These are phyloP conservation scores for Gorgonomyces haynaldii DNA, from an alignment of 192 early-diverging fungal species.

Conservation along the genomic window DNA sequence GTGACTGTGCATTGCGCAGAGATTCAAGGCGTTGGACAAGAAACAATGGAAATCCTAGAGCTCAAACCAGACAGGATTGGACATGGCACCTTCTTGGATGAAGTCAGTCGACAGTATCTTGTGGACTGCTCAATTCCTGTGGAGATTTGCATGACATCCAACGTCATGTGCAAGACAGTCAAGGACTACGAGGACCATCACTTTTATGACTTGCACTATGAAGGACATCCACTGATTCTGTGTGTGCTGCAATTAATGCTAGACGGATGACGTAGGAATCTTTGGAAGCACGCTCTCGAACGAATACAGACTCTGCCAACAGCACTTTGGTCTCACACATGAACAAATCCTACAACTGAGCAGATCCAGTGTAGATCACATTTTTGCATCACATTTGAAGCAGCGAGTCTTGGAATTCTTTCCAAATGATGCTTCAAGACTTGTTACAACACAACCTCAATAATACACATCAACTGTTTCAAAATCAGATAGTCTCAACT, in stretches of 20 bases:
- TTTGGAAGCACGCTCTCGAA: constrained; percentile 4
- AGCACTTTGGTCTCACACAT: too few relatives aligned
- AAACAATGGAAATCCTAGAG: constrained; percentile 17
- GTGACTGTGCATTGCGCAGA: constrained; percentile 48
- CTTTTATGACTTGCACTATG: constrained; percentile 26
- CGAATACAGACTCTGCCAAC: too few relatives aligned
- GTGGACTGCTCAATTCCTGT: constrained; percentile 29
- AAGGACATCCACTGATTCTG: constrained; percentile 33
- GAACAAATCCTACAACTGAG: too few relatives aligned
- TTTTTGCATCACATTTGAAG: too few relatives aligned
- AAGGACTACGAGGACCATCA: constrained; percentile 39
- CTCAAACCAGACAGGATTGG: constrained; percentile 39
- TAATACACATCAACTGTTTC: too few relatives aligned
- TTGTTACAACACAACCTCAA: too few relatives aligned
- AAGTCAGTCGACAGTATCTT: constrained; percentile 13
- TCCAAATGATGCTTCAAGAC: too few relatives aligned
- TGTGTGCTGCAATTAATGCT: too few relatives aligned
- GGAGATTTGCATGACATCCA: constrained; percentile 56
- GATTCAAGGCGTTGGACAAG: constrained; percentile 33
- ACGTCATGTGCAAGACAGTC: constrained; percentile 44
- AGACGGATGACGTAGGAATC: constrained; percentile 19
- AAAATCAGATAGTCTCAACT: not conserved
- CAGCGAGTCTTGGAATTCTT: too few relatives aligned
- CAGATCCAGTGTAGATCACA: too few relatives aligned
- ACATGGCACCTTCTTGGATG: constrained; percentile 40